Evolutionary conservation across 495 filamentous ascomycete species (phyloP).

Genomic region (Friedmanniomyces endolithicus): DNA sequence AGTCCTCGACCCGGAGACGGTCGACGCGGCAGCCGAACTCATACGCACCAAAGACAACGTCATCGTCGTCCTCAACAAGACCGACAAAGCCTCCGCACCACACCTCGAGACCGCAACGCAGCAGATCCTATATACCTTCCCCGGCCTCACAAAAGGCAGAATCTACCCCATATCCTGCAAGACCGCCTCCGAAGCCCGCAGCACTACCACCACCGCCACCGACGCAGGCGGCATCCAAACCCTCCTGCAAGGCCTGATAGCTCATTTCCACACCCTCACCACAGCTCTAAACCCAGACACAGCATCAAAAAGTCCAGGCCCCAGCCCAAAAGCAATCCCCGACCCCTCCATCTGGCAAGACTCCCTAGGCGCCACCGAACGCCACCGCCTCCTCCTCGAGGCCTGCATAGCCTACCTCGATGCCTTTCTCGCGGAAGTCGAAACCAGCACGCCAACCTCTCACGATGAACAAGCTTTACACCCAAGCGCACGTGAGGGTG

Average conservation of each 20-base stretch:
- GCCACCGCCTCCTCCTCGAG: slow-evolving; percentile 70
- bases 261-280: slow-evolving; percentile 63
- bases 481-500: slow-evolving; percentile 25
- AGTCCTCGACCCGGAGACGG: slow-evolving; percentile 45
- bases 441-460: background rate
- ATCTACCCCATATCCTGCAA: slow-evolving; percentile 63
- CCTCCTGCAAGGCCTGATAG: slow-evolving; percentile 54
- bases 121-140: slow-evolving; percentile 23
- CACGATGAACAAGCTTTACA: slow-evolving; percentile 6
- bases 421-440: slow-evolving; percentile 43
- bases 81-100: slow-evolving; percentile 36
- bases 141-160: slow-evolving; percentile 21
- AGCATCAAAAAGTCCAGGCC: slow-evolving; percentile 5
- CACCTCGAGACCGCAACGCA: slow-evolving; percentile 19
- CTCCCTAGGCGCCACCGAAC: slow-evolving; percentile 77
- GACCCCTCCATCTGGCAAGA: slow-evolving; percentile 58
- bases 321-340: slow-evolving; percentile 6
- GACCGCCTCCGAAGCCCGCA: slow-evolving; percentile 15
- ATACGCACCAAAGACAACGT: slow-evolving; percentile 45
- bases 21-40: slow-evolving; percentile 44
- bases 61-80: slow-evolving; percentile 72
- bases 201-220: slow-evolving; percentile 2
- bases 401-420: slow-evolving; percentile 57
- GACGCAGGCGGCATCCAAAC: slow-evolving; percentile 56
- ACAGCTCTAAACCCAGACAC: slow-evolving; percentile 36